Evolutionary conservation across 2,329 filamentous ascomycete species (phyloP).

Genomic region (Biscogniauxia mediterranea): DNA sequence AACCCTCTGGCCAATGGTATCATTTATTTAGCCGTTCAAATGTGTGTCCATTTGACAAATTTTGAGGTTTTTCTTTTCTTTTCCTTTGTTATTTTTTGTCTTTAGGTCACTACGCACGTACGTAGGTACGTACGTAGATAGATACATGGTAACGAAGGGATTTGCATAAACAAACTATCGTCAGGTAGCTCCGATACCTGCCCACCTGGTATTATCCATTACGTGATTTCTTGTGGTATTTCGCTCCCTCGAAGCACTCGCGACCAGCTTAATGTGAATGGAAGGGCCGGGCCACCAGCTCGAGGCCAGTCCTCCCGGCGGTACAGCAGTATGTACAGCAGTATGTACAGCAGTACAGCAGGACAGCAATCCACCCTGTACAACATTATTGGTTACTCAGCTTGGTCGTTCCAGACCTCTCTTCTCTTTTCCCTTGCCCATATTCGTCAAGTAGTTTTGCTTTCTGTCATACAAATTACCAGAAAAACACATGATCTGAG

Average conservation of each 20-base stretch:
- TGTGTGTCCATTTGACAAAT: neutral
- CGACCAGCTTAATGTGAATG: neutral
- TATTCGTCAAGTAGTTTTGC: too few species aligned
- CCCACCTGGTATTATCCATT: too few species aligned
- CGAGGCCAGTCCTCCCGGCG: neutral
- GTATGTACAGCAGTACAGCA: neutral
- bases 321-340: neutral
- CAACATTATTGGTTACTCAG: neutral
- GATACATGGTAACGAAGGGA: neutral
- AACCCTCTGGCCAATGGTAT: slow-evolving; percentile 16
- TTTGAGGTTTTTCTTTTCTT: too few species aligned
- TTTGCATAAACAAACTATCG: too few species aligned
- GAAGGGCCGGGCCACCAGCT: neutral
- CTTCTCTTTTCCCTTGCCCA: too few species aligned
- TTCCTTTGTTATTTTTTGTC: too few species aligned
- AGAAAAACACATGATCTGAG: too few species aligned
- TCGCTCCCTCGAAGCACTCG: too few species aligned
- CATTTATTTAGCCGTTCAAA: slow-evolving; percentile 20
- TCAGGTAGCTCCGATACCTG: too few species aligned
- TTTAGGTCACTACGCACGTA: neutral
- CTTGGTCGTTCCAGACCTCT: too few species aligned
- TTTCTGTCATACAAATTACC: too few species aligned
- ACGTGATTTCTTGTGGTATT: too few species aligned
- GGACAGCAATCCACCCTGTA: neutral
- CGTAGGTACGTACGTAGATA: neutral